phyloP scores from a whole-genome alignment of 208 protist genomes.

The Acanthamoeba lenticulata region DNA sequence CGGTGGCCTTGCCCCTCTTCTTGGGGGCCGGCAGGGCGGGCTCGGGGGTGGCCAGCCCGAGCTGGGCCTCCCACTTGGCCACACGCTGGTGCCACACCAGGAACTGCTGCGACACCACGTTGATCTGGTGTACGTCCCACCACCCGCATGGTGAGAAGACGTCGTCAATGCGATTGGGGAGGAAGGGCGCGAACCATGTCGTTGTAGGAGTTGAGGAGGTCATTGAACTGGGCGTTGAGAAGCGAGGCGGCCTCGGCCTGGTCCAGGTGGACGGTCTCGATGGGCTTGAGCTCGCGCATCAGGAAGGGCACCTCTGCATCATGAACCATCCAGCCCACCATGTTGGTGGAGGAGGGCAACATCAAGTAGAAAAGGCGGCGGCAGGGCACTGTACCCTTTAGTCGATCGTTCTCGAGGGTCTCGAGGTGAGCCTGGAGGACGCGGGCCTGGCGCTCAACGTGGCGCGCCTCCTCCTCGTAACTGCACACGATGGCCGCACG shows the following conservation, averaged over 20 bases:
- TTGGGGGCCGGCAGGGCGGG: neutral
- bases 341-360: neutral
- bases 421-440: neutral
- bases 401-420: conserved; percentile 38
- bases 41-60: neutral
- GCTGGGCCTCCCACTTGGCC: conserved; percentile 5
- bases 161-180: neutral
- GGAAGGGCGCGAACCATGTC: neutral
- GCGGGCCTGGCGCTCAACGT: neutral
- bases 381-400: neutral
- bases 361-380: neutral
- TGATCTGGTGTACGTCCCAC: neutral
- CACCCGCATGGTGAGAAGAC: neutral
- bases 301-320: conserved; percentile 13
- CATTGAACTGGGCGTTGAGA: conserved; percentile 47
- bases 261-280: conserved; percentile 36
- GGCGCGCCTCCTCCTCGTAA: conserved; percentile 24
- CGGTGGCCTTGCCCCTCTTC: conserved; percentile 1
- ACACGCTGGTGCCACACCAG: conserved; percentile 49
- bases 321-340: neutral
- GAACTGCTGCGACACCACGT: conserved; percentile 50
- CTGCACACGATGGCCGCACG: conserved; percentile 39
- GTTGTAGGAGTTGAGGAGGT: conserved; percentile 51
- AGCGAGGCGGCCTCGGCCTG: conserved; percentile 16
- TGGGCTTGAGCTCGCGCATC: conserved; percentile 32